These are phyloP conservation scores for Calonectria hongkongensis DNA, from an alignment of 2,329 filamentous ascomycete genomes.

Conservation along the genomic window DNA sequence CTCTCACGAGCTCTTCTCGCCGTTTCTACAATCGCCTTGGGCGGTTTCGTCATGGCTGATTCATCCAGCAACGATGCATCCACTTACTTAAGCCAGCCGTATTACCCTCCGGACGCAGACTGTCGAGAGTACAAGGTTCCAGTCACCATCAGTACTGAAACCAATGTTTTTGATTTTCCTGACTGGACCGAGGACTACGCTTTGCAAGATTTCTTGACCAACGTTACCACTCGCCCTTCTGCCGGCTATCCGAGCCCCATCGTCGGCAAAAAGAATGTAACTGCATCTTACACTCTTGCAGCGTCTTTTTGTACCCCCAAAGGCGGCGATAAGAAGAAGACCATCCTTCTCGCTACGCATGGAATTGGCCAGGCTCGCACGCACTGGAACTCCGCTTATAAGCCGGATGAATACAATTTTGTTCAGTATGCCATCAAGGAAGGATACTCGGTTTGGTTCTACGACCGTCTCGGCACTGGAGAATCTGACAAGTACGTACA, in stretches of 20 bases:
- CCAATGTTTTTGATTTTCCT: conserved; percentile 40
- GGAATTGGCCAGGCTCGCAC: conserved; percentile 45
- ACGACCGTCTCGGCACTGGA: conserved; percentile 43
- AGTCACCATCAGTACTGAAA: conserved; percentile 40
- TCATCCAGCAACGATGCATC: not conserved
- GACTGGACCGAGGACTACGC: conserved; percentile 44
- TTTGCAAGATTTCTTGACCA: conserved; percentile 43
- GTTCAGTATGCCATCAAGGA: conserved; percentile 43
- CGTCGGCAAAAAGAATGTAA: conserved; percentile 39
- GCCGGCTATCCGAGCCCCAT: conserved; percentile 42
- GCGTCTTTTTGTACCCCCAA: conserved; percentile 47
- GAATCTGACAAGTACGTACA: conserved; percentile 39
- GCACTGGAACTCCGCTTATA: conserved; percentile 46
- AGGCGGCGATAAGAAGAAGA: conserved; percentile 29
- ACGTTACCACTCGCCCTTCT: conserved; percentile 36
- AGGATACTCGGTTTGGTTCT: conserved; percentile 47
- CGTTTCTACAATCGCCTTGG: not conserved
- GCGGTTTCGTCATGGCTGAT: not conserved
- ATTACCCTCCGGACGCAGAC: conserved; percentile 43
- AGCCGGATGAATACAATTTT: conserved; percentile 45
- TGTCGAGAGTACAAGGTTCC: conserved; percentile 47
- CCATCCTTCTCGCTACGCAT: conserved; percentile 42
- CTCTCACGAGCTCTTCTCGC: not conserved
- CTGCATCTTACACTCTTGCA: conserved; percentile 40
- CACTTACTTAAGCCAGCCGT: conserved; percentile 36